Conservation (phyloP, 2,329 filamentous ascomycete genomes). For the Fusarium algeriense region DNA sequence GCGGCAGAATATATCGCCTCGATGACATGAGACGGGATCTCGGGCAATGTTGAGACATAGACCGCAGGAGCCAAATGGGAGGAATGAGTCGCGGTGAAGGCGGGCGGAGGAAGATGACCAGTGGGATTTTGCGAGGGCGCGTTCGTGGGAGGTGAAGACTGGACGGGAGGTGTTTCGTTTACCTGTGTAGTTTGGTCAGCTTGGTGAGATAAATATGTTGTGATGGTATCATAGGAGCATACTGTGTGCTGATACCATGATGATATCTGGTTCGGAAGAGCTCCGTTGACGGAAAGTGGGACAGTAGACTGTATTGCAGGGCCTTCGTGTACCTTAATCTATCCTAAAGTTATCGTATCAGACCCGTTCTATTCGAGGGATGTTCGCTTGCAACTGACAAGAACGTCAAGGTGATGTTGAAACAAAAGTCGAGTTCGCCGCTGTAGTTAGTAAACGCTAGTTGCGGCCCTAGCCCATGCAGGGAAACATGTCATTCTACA, state of each 20-base stretch:
- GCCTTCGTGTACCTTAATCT: too few species aligned
- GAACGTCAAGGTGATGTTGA: not conserved
- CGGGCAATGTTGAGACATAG: conserved; percentile 86
- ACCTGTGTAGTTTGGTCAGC: conserved; percentile 55
- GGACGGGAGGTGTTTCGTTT: conserved; percentile 93
- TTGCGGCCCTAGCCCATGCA: not conserved
- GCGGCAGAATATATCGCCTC: conserved; percentile 93
- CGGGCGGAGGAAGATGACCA: conserved; percentile 89
- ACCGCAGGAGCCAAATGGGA: conserved; percentile 89
- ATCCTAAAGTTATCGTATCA: not conserved
- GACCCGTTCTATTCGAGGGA: not conserved
- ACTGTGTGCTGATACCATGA: conserved; percentile 59
- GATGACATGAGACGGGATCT: conserved; percentile 84
- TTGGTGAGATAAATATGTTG: not conserved
- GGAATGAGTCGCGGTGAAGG: conserved; percentile 88
- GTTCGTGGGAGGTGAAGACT: conserved; percentile 94
- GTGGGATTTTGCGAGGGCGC: conserved; percentile 80
- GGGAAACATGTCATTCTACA: conserved; percentile 5
- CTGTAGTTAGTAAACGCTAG: not conserved
- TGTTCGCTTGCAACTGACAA: not conserved
- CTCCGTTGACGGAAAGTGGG: conserved; percentile 6
- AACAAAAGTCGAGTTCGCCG: not conserved
- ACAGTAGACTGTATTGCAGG: not conserved
- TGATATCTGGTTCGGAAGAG: not conserved
- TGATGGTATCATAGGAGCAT: conserved; percentile 40